Conservation (phyloP, 768 basidiomycete genomes). For the Boletus reticuloceps region DNA sequence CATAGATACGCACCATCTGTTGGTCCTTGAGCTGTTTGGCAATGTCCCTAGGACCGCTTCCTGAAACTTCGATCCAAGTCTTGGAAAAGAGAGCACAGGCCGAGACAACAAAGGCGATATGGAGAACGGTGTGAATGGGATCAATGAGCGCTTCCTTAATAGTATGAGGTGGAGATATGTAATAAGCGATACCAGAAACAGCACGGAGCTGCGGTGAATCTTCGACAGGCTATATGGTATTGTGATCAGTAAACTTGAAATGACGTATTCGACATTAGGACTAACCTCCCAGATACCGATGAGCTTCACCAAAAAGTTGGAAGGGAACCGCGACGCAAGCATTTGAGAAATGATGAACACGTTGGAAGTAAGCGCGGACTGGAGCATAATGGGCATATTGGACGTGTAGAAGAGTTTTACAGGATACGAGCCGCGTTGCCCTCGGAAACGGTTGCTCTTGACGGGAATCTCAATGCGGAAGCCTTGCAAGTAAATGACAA, state of each 20-base stretch:
- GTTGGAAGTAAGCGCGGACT: constrained; percentile 88
- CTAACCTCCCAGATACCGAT: constrained; percentile 98
- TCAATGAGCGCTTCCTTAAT: constrained; percentile 84
- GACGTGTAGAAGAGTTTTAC: constrained; percentile 98
- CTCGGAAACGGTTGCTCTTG: constrained; percentile 93
- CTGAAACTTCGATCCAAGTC: constrained; percentile 99
- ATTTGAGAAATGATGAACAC: constrained; percentile 97
- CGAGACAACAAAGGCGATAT: constrained; percentile 88
- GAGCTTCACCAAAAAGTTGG: constrained; percentile 84
- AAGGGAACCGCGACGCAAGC: constrained; percentile 88
- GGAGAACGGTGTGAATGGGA: constrained; percentile 89
- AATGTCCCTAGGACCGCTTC: constrained; percentile 91
- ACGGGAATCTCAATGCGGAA: constrained; percentile 99
- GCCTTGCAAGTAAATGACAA: constrained; percentile 97
- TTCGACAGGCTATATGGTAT: constrained; percentile 72
- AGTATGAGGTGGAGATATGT: constrained; percentile 98
- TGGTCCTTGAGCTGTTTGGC: constrained; percentile 99
- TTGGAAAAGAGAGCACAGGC: constrained; percentile 98
- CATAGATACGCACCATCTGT: constrained; percentile 66
- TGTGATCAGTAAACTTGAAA: background rate
- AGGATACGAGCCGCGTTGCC: constrained; percentile 94
- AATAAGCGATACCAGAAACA: constrained; percentile 90
- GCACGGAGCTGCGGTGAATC: constrained; percentile 92
- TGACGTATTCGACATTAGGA: background rate
- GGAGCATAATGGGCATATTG: constrained; percentile 99